These are phyloP conservation scores for Thyridium curvatum DNA, from an alignment of 2,329 filamentous ascomycete genomes.

Conservation along the genomic window DNA sequence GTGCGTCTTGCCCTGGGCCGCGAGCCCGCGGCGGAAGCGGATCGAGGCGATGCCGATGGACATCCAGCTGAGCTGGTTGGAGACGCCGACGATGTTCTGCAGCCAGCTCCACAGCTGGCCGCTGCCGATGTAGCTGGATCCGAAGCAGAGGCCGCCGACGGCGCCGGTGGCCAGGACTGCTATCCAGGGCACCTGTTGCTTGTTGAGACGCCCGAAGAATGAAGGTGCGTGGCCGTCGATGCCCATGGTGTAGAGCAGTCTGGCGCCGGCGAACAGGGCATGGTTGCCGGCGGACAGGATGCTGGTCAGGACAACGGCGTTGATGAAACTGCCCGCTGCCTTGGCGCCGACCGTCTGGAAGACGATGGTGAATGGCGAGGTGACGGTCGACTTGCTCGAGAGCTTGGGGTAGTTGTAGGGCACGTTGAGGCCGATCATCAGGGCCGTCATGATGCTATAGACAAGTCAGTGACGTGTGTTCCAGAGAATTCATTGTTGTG, in stretches of 20 bases:
- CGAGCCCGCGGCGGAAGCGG: slow-evolving; percentile 55
- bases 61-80: slow-evolving; percentile 61
- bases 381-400: slow-evolving; percentile 31
- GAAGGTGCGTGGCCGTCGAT: slow-evolving; percentile 49
- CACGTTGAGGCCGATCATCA: slow-evolving; percentile 52
- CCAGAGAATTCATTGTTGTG: background rate
- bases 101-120: slow-evolving; percentile 62
- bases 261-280: slow-evolving; percentile 48
- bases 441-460: slow-evolving; percentile 20
- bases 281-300: slow-evolving; percentile 54
- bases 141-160: slow-evolving; percentile 54
- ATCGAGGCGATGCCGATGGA: slow-evolving; percentile 58
- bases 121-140: slow-evolving; percentile 58
- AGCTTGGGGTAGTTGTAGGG: slow-evolving; percentile 46
- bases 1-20: slow-evolving; percentile 52
- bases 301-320: slow-evolving; percentile 54
- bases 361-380: slow-evolving; percentile 58
- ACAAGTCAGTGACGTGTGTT: slow-evolving; percentile 24
- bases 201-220: slow-evolving; percentile 43
- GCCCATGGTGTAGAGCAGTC: slow-evolving; percentile 51
- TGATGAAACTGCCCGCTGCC: slow-evolving; percentile 51
- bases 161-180: slow-evolving; percentile 47
- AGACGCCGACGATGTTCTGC: slow-evolving; percentile 62
- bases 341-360: slow-evolving; percentile 51
- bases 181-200: slow-evolving; percentile 45